Base-by-base conservation (phyloP, 2,329 filamentous ascomycete genomes). In the Sporothrix inflata region DNA sequence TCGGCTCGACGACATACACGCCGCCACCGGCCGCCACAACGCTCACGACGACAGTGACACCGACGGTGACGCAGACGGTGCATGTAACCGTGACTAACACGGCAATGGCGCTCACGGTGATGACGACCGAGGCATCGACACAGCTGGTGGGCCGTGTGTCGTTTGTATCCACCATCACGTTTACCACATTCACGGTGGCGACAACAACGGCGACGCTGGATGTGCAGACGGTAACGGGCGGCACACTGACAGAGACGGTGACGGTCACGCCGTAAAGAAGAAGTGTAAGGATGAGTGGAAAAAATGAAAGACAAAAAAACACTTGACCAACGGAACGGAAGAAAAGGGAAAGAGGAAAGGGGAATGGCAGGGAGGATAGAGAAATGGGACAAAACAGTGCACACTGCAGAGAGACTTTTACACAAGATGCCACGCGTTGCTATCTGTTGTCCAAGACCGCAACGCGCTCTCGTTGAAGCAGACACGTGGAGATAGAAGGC, bases 101-200 rank as follows among this genome's bases (percentile, higher is more conserved):
- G 3, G 45, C 30, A 3, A 72, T 66, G 5, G 38, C 9, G 0
- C 27, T 19, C 14, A 61, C 24, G 1, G 57, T 53, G 11, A 49
- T 60, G 9, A 40, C 49, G 4, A 71, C 70, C 3, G 9, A 40
- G 27, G 40, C 49, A n/a, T 27, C 60, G n/a, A 72, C 67, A 2
- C 49, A 70, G 40, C 57, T 70, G 1, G 57, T 60, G 14, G 71
- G 71, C 2, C 8, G 16, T 12, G 60, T 70, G 3, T 57, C 57
- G 40, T 66, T 72, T n/a, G 71, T 60, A 49, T 60, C 71, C 27
- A 70, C 67, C 6, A 66, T 9, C 7, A 72, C 71, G 3, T 42
- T 72, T 14, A 24, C 55, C 8, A 69, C 65, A 0, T n/a, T 16
- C 16, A 66, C 60, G 11, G 67, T 40, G 2, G 40, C 60, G 9